These are phyloP conservation scores for Moesziomyces sp. DNA, from an alignment of 1,284 basidiomycete species.

Conservation along the genomic window DNA sequence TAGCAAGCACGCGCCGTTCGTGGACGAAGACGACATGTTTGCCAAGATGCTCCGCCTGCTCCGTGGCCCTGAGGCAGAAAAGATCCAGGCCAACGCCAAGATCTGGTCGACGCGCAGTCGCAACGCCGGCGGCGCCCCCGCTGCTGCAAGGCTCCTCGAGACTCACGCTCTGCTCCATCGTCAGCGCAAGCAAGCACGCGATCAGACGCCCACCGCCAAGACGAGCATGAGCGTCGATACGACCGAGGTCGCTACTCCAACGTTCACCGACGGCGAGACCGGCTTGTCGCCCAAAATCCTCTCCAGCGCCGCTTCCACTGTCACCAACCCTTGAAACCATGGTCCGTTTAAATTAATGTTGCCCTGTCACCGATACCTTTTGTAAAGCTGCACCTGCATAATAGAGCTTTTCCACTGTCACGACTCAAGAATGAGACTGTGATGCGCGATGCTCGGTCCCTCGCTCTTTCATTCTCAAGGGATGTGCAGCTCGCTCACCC, in stretches of 20 bases:
- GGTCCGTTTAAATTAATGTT: too few species aligned
- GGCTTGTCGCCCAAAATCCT: conserved; percentile 2
- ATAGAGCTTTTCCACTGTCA: too few species aligned
- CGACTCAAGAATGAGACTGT: too few species aligned
- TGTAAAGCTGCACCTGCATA: too few species aligned
- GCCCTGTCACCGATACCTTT: too few species aligned
- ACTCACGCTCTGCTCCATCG: conserved; percentile 25
- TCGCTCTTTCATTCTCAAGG: too few species aligned
- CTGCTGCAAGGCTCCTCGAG: conserved; percentile 51
- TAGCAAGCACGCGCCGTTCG: conserved; percentile 41
- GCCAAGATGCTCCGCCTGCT: conserved; percentile 43
- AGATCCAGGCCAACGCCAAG: conserved; percentile 39
- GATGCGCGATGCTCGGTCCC: too few species aligned
- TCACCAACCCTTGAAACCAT: conserved; percentile 1
- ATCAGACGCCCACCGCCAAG: neutral
- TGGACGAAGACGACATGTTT: conserved; percentile 46
- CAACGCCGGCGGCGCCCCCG: conserved; percentile 51
- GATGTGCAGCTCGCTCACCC: too few species aligned
- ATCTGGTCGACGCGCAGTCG: conserved; percentile 44
- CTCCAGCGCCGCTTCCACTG: conserved; percentile 19
- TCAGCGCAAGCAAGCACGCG: conserved; percentile 19
- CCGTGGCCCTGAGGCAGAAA: conserved; percentile 26
- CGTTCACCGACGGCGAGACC: conserved; percentile 5
- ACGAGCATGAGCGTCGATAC: conserved; percentile 3
- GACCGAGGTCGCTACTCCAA: neutral